phyloP scores from a whole-genome alignment of 805 yeast genomes.

The Spathaspora girioi region DNA sequence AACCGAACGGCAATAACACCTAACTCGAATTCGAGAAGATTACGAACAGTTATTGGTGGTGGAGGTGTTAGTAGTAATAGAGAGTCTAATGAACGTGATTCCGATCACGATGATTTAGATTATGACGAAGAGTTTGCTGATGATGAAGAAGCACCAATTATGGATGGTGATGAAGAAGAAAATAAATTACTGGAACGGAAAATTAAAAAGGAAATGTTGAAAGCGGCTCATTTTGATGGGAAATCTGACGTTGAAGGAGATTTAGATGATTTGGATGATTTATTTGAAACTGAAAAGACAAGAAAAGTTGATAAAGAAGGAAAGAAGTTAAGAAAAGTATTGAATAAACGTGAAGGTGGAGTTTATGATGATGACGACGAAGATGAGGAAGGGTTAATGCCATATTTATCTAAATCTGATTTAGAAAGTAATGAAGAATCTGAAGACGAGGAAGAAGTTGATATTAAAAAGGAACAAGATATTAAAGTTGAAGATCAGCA shows the following conservation, averaged over 20 bases:
- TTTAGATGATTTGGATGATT: slow-evolving; percentile 64
- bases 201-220: slow-evolving; percentile 78
- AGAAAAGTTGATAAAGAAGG: slow-evolving; percentile 90
- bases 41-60: slow-evolving; percentile 44
- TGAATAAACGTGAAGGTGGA: slow-evolving; percentile 82
- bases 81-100: slow-evolving; percentile 49
- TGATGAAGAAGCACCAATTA: slow-evolving; percentile 97
- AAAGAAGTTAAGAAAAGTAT: slow-evolving; percentile 74
- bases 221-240: slow-evolving; percentile 73
- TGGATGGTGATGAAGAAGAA: slow-evolving; percentile 95
- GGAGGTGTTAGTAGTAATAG: slow-evolving; percentile 14
- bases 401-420: slow-evolving; percentile 57
- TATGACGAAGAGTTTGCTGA: slow-evolving; percentile 97
- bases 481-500: slow-evolving; percentile 5
- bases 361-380: slow-evolving; percentile 88
- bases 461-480: slow-evolving; percentile 3
- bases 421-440: slow-evolving; percentile 64
- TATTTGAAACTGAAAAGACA: slow-evolving; percentile 55
- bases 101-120: slow-evolving; percentile 89
- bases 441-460: slow-evolving; percentile 33
- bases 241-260: slow-evolving; percentile 56
- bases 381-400: slow-evolving; percentile 52
- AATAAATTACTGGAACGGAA: slow-evolving; percentile 83
- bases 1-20: neutral
- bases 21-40: slow-evolving; percentile 10